These are phyloP conservation scores for Cytospora mali DNA, from an alignment of 2,329 filamentous ascomycete species.

Conservation along the genomic window DNA sequence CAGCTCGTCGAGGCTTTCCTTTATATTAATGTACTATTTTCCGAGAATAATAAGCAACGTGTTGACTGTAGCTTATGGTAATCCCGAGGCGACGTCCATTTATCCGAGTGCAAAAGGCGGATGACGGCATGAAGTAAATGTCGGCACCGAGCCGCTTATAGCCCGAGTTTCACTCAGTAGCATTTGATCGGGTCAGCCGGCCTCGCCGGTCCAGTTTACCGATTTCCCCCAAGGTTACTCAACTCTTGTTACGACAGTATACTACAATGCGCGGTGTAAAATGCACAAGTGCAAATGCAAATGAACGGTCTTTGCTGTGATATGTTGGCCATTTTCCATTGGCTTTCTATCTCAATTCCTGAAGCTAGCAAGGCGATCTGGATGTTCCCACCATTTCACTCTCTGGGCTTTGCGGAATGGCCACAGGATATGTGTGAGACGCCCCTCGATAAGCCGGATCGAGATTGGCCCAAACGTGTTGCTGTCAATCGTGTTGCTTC, in stretches of 20 bases:
- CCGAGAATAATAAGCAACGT: neutral
- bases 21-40: neutral
- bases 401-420: constrained; percentile 63
- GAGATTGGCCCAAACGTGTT: constrained; percentile 88
- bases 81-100: neutral
- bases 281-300: neutral
- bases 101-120: neutral
- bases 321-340: neutral
- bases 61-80: neutral
- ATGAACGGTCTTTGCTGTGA: neutral
- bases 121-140: neutral
- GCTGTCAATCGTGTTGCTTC: constrained; percentile 74
- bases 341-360: constrained; percentile 6
- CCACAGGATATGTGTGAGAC: constrained; percentile 71
- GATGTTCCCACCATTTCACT: constrained; percentile 60
- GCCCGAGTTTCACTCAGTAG: neutral
- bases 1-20: neutral
- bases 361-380: constrained; percentile 25
- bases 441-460: constrained; percentile 73
- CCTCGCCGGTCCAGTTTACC: neutral
- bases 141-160: constrained; percentile 10
- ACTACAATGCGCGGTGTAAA: neutral
- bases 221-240: neutral
- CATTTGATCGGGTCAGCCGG: constrained; percentile 5
- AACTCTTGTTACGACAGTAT: neutral